Base-by-base conservation (phyloP, 768 basidiomycete genomes). In the Xerocomellus dryophilus region DNA sequence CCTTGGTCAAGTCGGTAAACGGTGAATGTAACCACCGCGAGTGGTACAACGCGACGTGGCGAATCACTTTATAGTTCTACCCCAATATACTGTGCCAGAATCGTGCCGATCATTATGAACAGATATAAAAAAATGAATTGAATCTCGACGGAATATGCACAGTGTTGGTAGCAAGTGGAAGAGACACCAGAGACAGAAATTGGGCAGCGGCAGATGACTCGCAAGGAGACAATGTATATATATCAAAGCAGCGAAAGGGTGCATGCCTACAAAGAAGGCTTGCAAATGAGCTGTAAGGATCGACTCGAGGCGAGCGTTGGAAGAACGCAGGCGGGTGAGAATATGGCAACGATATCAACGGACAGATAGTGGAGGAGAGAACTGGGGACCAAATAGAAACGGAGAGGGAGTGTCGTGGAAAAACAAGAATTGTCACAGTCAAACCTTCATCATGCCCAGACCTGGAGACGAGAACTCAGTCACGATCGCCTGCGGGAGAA, bases 401-500 rank as follows among this genome's bases (percentile, higher is more conserved):
- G 50, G 31, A 46, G 48, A 67, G 56, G 43, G 66, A 65, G 48
- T 34, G 67, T 65, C 31, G 56, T 47, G 34, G 43, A 58, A 67
- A 51, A 65, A 47, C 57, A 68, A 68, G 56, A 62, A 60, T 43
- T 53, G 43, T 53, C 54, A 50, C 43, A 51, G 60, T 61, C 59
- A 57, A 58, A 46, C 61, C 64, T 65, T 63, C 62, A 69, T 82
- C 78, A 93, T 76, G 90, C 90, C 90, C 90, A 93, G 52, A 93
- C 90, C 90, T 93, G 58, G 20, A 57, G 47, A 52, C 18, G 41
- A 41, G 60, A 39, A 63, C 43, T 64, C 21, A 59, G 59, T 38
- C 36, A 43, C 10, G 32, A n/a, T 35, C 21, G 41, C 25, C 61
- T 58, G 39, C 4, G 1, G 7, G 7, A 43, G 20, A 1, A 47